Conservation (phyloP, 2,329 filamentous ascomycete species). For the Colletotrichum tofieldiae region DNA sequence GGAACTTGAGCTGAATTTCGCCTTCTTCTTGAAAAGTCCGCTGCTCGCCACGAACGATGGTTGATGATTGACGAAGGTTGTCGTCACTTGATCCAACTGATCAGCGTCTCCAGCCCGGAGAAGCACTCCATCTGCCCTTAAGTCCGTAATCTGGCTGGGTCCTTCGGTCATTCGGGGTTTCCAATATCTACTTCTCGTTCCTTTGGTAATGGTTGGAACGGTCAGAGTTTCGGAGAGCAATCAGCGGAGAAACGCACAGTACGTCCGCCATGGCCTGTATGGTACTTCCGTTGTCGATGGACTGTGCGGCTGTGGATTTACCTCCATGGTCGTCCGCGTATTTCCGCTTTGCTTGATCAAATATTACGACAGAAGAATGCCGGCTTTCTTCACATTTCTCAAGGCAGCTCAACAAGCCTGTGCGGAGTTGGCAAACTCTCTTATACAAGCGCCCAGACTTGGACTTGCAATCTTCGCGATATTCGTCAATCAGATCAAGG, state of each 20-base stretch:
- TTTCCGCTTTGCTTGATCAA: background rate
- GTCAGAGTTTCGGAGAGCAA: background rate
- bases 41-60: background rate
- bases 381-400: no score
- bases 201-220: background rate
- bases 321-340: background rate
- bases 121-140: background rate
- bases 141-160: background rate
- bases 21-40: background rate
- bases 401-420: no score
- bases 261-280: background rate
- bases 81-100: background rate
- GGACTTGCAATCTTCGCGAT: no score
- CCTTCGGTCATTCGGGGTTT: background rate
- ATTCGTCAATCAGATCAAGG: no score
- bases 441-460: no score
- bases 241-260: background rate
- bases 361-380: background rate
- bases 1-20: background rate
- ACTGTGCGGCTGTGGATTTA: background rate
- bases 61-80: background rate
- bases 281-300: background rate
- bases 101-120: background rate
- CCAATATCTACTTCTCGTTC: background rate
- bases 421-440: no score